Percentiles rank a stretch among this genome's conserved stretches.
Conservation (phyloP, 371 early-diverging fungal genomes). For the Mucor piriformis region DNA sequence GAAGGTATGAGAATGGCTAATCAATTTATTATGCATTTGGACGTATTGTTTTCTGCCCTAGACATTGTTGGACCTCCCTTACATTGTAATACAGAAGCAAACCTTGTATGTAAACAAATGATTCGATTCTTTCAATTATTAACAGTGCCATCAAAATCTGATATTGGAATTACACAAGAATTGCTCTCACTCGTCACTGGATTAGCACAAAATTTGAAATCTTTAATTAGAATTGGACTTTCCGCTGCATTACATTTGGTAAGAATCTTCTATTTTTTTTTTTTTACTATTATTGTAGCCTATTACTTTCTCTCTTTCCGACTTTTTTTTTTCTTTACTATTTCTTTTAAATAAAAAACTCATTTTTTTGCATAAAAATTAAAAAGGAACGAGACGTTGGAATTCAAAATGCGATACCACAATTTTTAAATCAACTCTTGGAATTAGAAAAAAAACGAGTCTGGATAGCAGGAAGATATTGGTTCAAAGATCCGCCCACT, state of each 20-base stretch:
- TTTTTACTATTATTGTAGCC: background rate
- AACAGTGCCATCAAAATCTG: constrained; percentile 57
- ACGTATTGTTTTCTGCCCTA: constrained; percentile 85
- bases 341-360: background rate
- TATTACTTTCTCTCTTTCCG: background rate
- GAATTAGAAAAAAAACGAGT: constrained; percentile 60
- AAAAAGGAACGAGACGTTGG: constrained; percentile 37
- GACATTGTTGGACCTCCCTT: constrained; percentile 61
- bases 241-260: constrained; percentile 86
- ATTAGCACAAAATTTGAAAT: constrained; percentile 50
- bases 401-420: constrained; percentile 44
- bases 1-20: constrained; percentile 89
- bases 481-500: constrained; percentile 40
- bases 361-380: background rate
- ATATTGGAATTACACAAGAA: constrained; percentile 80
- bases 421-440: constrained; percentile 59
- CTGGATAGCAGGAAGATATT: constrained; percentile 47
- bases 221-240: constrained; percentile 80
- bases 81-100: constrained; percentile 75
- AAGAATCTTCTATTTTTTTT: constrained; percentile 14
- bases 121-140: constrained; percentile 49
- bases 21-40: constrained; percentile 89
- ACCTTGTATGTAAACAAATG: constrained; percentile 30
- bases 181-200: constrained; percentile 86
- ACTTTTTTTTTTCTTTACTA: background rate